Conservation (phyloP, 2,329 filamentous ascomycete species). For the Stylonectria norvegica region DNA sequence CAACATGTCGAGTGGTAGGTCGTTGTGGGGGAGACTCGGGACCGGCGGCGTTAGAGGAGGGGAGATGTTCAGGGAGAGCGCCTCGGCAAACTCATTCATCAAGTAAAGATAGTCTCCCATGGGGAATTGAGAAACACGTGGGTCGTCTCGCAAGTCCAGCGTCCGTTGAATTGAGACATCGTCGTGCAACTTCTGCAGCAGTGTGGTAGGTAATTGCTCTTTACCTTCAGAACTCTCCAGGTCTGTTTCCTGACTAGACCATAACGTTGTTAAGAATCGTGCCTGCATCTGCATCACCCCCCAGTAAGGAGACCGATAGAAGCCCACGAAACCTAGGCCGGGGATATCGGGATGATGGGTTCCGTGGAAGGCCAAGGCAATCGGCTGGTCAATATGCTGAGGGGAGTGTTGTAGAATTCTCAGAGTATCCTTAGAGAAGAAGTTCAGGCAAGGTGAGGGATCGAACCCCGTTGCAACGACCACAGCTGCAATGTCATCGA, state of each 20-base stretch:
- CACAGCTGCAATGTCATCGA: slow-evolving; percentile 61
- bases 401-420: slow-evolving; percentile 56
- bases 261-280: slow-evolving; percentile 60
- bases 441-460: slow-evolving; percentile 60
- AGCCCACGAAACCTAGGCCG: slow-evolving; percentile 73
- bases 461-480: slow-evolving; percentile 76
- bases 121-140: slow-evolving; percentile 65
- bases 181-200: slow-evolving; percentile 36
- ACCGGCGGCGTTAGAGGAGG: slow-evolving; percentile 24
- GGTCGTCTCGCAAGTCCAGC: slow-evolving; percentile 49
- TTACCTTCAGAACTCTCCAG: too few relatives aligned
- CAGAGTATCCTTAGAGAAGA: slow-evolving; percentile 57
- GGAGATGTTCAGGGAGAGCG: slow-evolving; percentile 51
- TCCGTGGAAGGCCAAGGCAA: slow-evolving; percentile 66
- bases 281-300: slow-evolving; percentile 86
- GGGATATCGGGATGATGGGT: slow-evolving; percentile 59
- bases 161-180: slow-evolving; percentile 47
- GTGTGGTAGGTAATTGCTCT: slow-evolving; percentile 9
- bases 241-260: too few relatives aligned
- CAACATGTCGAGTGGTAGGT: slow-evolving; percentile 49
- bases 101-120: slow-evolving; percentile 79
- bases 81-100: slow-evolving; percentile 65
- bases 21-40: slow-evolving; percentile 37
- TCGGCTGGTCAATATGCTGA: slow-evolving; percentile 52
- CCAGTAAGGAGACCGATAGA: slow-evolving; percentile 84